Evolutionary conservation across 2,329 filamentous ascomycete genomes (phyloP).

Genomic region (Berkeleyomyces basicola): DNA sequence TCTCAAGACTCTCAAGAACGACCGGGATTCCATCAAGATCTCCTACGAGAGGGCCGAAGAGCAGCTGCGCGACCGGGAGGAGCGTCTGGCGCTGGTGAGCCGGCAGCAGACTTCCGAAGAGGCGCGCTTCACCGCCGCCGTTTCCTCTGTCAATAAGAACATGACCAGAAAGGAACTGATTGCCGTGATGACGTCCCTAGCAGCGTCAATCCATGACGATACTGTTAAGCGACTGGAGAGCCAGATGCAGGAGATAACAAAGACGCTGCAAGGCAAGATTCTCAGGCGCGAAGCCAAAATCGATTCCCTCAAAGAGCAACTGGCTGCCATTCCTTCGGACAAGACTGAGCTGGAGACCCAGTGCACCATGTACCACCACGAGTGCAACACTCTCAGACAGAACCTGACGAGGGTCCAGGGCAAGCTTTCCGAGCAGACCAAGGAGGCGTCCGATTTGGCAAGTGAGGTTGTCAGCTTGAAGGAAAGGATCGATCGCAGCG

Average conservation of each 20-base stretch:
- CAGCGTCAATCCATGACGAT: background rate
- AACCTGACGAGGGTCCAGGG: background rate
- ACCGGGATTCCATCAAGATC: background rate
- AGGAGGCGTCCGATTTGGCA: background rate
- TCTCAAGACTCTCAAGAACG: background rate
- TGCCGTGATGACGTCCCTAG: background rate
- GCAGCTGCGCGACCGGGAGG: fast-evolving
- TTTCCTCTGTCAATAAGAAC: background rate
- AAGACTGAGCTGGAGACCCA: background rate
- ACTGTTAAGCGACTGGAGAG: background rate
- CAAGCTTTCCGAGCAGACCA: background rate
- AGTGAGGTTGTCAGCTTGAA: background rate
- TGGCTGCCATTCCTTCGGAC: background rate
- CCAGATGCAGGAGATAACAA: background rate
- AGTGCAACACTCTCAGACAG: background rate
- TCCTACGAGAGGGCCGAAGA: fast-evolving
- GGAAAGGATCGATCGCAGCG: background rate
- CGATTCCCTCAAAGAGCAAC: background rate
- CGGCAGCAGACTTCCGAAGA: background rate
- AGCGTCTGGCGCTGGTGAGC: background rate
- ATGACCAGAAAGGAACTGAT: background rate
- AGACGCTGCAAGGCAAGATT: background rate
- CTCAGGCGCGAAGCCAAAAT: background rate
- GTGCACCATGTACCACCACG: background rate
- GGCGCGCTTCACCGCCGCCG: background rate